phyloP scores from a whole-genome alignment of 1,139 yeast genomes.

The Geotrichum australiense region DNA sequence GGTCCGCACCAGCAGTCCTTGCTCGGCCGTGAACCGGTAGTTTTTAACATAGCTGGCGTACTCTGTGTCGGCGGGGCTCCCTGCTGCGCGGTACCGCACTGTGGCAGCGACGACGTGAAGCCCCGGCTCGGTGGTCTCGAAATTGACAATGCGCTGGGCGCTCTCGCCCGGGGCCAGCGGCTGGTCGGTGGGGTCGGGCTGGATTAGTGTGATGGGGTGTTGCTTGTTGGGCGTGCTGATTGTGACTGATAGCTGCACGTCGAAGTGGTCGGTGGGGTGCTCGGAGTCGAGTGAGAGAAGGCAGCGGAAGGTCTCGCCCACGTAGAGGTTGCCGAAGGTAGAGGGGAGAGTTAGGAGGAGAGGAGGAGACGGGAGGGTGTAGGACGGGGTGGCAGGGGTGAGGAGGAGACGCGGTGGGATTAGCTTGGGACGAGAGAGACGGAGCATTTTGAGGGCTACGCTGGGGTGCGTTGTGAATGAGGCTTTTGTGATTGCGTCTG shows the following conservation, averaged over 20 bases:
- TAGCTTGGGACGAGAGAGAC: constrained; percentile 13
- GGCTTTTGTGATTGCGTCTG: too few species aligned
- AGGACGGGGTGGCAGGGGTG: constrained; percentile 6
- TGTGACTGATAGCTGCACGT: constrained; percentile 12
- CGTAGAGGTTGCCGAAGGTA: constrained; percentile 28
- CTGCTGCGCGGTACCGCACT: constrained; percentile 22
- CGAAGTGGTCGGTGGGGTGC: not conserved
- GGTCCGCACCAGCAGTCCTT: constrained; percentile 31
- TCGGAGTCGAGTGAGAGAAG: constrained; percentile 24
- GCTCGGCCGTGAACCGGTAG: constrained; percentile 30
- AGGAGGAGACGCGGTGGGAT: constrained; percentile 10
- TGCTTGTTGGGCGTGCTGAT: constrained; percentile 17
- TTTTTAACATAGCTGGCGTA: constrained; percentile 24
- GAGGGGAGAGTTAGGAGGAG: constrained; percentile 24
- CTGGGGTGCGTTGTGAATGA: constrained; percentile 1
- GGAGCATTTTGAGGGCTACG: constrained; percentile 12
- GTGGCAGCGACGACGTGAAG: constrained; percentile 28
- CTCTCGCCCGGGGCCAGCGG: constrained; percentile 20
- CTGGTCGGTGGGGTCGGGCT: constrained; percentile 16
- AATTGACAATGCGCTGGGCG: constrained; percentile 24
- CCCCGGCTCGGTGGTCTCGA: constrained; percentile 30
- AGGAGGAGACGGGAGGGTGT: constrained; percentile 6
- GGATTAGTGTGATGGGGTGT: constrained; percentile 16
- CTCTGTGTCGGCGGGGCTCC: not conserved
- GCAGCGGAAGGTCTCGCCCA: constrained; percentile 30